Evolutionary conservation across 306 rosid species (phyloP).

Genomic region (Corylus avellana): DNA sequence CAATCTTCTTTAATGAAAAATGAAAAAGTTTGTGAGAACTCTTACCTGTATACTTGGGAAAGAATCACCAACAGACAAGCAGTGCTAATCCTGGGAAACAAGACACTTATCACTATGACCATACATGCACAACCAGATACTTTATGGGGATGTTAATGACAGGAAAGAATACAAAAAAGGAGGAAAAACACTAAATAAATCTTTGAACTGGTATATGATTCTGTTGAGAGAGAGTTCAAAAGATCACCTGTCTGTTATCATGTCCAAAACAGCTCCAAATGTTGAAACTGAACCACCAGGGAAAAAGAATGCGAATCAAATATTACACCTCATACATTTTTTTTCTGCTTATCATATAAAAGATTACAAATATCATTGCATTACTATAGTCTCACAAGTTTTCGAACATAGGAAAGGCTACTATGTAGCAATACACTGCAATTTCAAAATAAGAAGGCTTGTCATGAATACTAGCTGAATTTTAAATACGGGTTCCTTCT

Average conservation of each 20-base stretch:
- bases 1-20: constrained; percentile 19
- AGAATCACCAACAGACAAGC: constrained; percentile 92
- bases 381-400: not conserved
- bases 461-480: not conserved
- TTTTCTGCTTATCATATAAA: not conserved
- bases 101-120: constrained; percentile 33
- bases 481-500: not conserved
- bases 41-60: constrained; percentile 86
- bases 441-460: not conserved
- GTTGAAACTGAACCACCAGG: constrained; percentile 76
- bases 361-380: not conserved
- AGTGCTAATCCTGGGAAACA: constrained; percentile 84
- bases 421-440: not conserved
- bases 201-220: not conserved
- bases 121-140: constrained; percentile 11
- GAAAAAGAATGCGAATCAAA: constrained; percentile 11
- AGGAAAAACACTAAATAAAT: not conserved
- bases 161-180: not conserved
- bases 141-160: not conserved
- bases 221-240: not conserved
- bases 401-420: not conserved
- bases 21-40: constrained; percentile 11
- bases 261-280: constrained; percentile 98
- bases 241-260: constrained; percentile 91
- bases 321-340: constrained; percentile 13